phyloP scores from a whole-genome alignment of 176 grass and related monocot genomes.

The Triticum monococcum region DNA sequence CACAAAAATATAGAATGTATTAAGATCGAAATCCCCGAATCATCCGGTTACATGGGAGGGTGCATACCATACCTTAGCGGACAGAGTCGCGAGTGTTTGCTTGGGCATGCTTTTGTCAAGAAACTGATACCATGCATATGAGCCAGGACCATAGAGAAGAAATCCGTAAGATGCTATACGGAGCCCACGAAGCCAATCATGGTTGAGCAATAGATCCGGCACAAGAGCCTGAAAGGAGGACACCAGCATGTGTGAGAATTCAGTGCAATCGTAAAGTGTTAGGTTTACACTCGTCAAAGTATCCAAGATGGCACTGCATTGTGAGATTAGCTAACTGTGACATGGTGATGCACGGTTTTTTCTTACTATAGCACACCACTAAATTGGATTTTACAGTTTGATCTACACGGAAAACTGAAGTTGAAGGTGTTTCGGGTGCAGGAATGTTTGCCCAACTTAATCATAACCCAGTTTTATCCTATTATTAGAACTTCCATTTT shows the following conservation, averaged over 20 bases:
- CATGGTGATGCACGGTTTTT: neutral
- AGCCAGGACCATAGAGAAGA: constrained; percentile 92
- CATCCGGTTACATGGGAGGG: neutral
- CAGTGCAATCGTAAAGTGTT: neutral
- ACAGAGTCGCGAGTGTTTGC: constrained; percentile 63
- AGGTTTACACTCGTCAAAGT: neutral
- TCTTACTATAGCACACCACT: neutral
- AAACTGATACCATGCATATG: constrained; percentile 76
- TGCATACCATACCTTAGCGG: constrained; percentile 59
- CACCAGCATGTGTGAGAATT: constrained; percentile 16
- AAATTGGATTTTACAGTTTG: neutral
- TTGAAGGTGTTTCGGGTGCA: neutral
- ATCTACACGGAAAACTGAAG: neutral
- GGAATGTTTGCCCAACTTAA: neutral
- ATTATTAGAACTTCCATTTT: neutral
- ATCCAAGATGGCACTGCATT: neutral
- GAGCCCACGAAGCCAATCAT: constrained; percentile 77
- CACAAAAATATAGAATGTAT: neutral
- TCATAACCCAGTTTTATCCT: neutral
- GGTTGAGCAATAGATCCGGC: constrained; percentile 50
- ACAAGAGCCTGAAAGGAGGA: constrained; percentile 51
- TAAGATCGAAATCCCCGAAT: neutral
- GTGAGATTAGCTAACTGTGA: neutral
- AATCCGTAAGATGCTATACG: constrained; percentile 90
- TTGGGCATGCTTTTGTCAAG: constrained; percentile 80